Conservation (phyloP, 345 rosid species). For the Eucalyptus marginata region DNA sequence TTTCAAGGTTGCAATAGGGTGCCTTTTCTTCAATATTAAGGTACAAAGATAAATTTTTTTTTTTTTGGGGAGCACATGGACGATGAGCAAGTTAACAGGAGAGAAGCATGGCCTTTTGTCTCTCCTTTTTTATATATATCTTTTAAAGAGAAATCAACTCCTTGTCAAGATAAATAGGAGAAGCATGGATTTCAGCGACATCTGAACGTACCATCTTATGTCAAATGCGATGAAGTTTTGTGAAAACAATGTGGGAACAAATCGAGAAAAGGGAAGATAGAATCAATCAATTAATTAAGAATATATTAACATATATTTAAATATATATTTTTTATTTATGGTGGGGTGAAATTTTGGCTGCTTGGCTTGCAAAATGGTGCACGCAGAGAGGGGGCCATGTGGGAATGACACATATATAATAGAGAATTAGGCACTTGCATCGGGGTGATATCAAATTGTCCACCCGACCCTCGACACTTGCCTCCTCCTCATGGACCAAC, state of each 20-base stretch:
- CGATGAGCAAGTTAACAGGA: neutral
- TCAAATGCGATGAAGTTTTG: neutral
- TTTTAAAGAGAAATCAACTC: neutral
- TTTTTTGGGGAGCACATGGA: neutral
- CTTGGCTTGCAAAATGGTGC: conserved; percentile 25
- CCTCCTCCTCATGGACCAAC: neutral
- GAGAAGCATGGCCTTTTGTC: neutral
- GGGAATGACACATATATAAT: neutral
- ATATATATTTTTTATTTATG: no score
- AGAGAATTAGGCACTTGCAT: neutral
- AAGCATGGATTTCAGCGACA: conserved; percentile 23
- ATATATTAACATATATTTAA: neutral
- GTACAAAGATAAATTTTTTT: neutral
- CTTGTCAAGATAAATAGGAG: neutral
- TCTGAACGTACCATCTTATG: neutral
- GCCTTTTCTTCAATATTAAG: neutral
- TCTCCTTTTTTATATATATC: neutral
- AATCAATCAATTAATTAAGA: neutral
- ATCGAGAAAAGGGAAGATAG: neutral
- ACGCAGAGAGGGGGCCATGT: neutral
- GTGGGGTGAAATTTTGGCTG: neutral
- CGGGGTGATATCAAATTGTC: conserved; percentile 20
- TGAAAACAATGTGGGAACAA: neutral
- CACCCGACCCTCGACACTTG: conserved; percentile 16
- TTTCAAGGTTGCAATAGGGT: neutral